Evolutionary conservation across 2,329 filamentous ascomycete genomes (phyloP), one percentile per base, ranked within the genome.

Genomic region (Coleophoma eucalyptorum): DNA sequence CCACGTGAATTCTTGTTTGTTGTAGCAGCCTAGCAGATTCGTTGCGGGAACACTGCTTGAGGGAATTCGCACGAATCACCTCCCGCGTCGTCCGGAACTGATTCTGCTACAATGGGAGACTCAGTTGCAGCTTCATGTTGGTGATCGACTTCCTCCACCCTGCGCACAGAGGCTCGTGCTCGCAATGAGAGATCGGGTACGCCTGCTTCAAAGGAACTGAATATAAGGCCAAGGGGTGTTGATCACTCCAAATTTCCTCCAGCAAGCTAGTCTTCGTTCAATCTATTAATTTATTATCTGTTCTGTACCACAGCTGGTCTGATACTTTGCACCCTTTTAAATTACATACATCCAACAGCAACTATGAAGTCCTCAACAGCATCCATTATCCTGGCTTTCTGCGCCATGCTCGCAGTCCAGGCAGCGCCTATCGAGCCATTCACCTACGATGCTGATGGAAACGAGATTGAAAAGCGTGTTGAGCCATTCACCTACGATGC

Each of bases 381-480:
- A n/a, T 50, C 49, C n/a, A 6, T 50, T 42, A 50, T 50, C 42
- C 26, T 50, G 49, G 49, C 49, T 12, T 50, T 50, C 49, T 50
- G 49, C 31, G 42, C 49, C 35, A 19, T 50, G 35, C 12, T 46
- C 8, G 49, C 49, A n/a, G 43, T 46, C 10, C 43, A 50, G 19
- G 49, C 49, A 34, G 49, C 35, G 11, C 49, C 49, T 38, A 18
- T 38, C 35, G 33, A 35, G 33, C 33, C 33, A 10, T 35, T 35
- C 33, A 35, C 33, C 15, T 35, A 35, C 15, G 33, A 35, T 15
- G 15, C 10, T 35, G 33, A 35, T 10, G 33, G 33, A 35, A 35
- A 35, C 33, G 33, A 35, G 33, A 15, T 35, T 15, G 10, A 10
- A 35, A 35, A 35, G 33, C 26, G 26, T 26, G 26, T 8, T 26